Percentiles rank a stretch among this genome's conserved stretches.
phyloP scores from a whole-genome alignment of 2,329 filamentous ascomycete species.

The Fusarium goolgardi region DNA sequence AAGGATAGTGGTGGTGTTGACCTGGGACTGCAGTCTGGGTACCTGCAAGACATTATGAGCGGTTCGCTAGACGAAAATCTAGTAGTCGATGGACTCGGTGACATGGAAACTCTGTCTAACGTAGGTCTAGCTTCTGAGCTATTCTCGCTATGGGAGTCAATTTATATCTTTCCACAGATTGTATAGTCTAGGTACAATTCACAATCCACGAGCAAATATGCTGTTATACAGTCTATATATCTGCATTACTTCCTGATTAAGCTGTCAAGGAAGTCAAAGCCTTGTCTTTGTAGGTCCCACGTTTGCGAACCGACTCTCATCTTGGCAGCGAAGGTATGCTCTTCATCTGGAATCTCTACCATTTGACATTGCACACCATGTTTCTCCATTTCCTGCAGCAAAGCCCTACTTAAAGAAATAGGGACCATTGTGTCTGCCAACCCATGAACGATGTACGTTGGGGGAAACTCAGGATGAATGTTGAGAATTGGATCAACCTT shows the following conservation, averaged over 20 bases:
- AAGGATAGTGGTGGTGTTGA: background rate
- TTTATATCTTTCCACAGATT: background rate
- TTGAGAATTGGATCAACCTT: slow-evolving; percentile 7
- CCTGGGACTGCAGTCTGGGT: no score
- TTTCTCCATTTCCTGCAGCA: background rate
- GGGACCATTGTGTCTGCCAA: slow-evolving; percentile 2
- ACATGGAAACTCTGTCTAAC: background rate
- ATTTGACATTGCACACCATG: background rate
- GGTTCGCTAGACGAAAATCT: no score
- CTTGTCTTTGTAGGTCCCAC: background rate
- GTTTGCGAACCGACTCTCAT: slow-evolving; percentile 1
- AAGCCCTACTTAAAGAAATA: background rate
- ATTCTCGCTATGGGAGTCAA: background rate
- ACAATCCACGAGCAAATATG: background rate
- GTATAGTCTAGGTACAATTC: no score
- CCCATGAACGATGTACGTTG: background rate
- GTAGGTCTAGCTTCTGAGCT: background rate
- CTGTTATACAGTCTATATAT: background rate
- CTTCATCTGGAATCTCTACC: slow-evolving; percentile 2
- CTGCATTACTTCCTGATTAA: background rate
- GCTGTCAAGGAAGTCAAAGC: background rate
- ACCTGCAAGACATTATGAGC: no score
- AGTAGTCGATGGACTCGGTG: background rate
- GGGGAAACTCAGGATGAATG: background rate
- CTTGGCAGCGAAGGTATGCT: slow-evolving; percentile 6